Evolutionary conservation across 1,284 basidiomycete species (phyloP).

Genomic region (Sporisorium sorghi): DNA sequence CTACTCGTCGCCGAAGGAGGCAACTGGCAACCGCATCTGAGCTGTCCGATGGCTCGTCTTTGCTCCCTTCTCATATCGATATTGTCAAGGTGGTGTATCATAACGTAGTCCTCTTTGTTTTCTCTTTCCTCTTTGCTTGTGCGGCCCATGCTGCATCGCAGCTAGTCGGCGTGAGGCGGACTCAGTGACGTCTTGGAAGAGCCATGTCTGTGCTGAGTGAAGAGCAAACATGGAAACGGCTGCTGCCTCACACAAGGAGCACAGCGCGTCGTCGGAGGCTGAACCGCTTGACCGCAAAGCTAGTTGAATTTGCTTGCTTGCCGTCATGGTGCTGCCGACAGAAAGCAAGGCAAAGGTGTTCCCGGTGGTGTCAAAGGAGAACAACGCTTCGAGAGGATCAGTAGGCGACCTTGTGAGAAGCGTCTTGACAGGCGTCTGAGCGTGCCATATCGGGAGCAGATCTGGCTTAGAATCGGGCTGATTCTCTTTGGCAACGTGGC

Average conservation of each 20-base stretch:
- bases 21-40: slow-evolving; percentile 19
- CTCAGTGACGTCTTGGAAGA: background rate
- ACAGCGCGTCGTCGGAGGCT: no score
- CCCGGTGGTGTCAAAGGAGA: no score
- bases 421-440: background rate
- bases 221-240: no score
- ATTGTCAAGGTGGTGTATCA: background rate
- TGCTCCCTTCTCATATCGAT: background rate
- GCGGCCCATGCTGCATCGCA: no score
- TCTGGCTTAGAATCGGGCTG: background rate
- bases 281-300: no score
- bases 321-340: no score
- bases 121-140: background rate
- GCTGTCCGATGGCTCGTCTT: background rate
- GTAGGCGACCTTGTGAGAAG: background rate
- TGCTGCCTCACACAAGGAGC: no score
- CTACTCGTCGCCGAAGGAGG: slow-evolving; percentile 16
- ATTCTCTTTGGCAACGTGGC: background rate
- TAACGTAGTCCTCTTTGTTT: background rate
- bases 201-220: background rate
- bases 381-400: no score
- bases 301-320: no score
- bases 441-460: background rate
- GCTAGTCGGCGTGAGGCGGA: background rate
- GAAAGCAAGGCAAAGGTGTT: no score